Evolutionary conservation across 2,329 filamentous ascomycete genomes (phyloP), one percentile per base, ranked within the genome.

Genomic region (Knufia petricola): DNA sequence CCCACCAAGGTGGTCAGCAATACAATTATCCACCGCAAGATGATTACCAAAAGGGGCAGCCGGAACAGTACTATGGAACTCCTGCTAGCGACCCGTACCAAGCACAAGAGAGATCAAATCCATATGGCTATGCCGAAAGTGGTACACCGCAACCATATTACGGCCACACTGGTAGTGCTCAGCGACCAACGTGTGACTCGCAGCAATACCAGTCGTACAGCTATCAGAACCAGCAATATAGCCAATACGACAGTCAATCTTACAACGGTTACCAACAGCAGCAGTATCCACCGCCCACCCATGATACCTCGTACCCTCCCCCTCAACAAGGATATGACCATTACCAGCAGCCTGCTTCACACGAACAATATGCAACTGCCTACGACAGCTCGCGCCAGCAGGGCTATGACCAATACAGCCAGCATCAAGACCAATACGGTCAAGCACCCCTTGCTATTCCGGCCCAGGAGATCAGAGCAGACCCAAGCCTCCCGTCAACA

Each of bases 211-310:
- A 46, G 39, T 46, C 51, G 23, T 52, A 57, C 37, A 46, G 49
- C 34, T 52, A 52, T 19, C 48, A 52, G 17, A 48, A 51, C 36
- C 53, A 54, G 46, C 53, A 53, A 38, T 53, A 50, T 34, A 17
- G 15, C 10, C 32, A 36, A 17, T 50, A 50, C 21, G 44, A 51
- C 44, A 46, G 48, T 42, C 46, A 43, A 9, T 46, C 48, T 24
- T 39, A 46, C 28, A 28, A 42, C n/a, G n/a, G n/a, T 12, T 21
- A 49, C 13, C 45, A 52, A 24, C 50, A 51, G 31, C 53, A 54
- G 47, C 51, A 51, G 32, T 53, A 50, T 34, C 39, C 43, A 30
- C 40, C 49, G 23, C 41, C 49, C 24, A 19, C 50, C 9, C 23
- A 41, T n/a, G 34, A 46, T 17, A 28, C 10, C 23, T 31, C 44